Evolutionary conservation across 352 stramenopile genomes (phyloP).

Genomic region (Pythium rishiriense): DNA sequence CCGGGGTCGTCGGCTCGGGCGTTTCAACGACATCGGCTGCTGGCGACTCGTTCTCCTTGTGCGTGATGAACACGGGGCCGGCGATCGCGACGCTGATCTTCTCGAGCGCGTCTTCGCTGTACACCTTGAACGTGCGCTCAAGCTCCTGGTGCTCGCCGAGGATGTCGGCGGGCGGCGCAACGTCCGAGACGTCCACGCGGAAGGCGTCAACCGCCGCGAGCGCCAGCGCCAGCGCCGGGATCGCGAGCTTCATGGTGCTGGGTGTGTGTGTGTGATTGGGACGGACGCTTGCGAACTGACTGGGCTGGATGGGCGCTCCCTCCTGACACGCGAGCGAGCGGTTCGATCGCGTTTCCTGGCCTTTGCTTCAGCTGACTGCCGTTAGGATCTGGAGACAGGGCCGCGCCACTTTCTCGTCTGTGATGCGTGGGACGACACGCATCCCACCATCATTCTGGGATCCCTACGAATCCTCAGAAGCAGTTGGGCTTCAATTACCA

Average conservation of each 20-base stretch:
- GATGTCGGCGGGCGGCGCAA: slow-evolving; percentile 25
- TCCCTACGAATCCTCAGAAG: slow-evolving; percentile 2
- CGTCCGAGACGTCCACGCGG: slow-evolving; percentile 22
- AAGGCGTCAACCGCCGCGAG: slow-evolving; percentile 15
- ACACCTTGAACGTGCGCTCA: slow-evolving; percentile 21
- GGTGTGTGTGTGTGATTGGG: not conserved
- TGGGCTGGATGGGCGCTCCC: not conserved
- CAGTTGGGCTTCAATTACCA: slow-evolving; percentile 6
- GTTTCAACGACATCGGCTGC: not conserved
- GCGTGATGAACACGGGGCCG: slow-evolving; percentile 20
- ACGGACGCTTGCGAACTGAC: slow-evolving; percentile 6
- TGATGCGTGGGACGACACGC: slow-evolving; percentile 12
- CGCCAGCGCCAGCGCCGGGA: slow-evolving; percentile 12
- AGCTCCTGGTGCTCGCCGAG: slow-evolving; percentile 31
- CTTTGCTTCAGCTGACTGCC: slow-evolving; percentile 17
- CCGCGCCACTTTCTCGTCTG: slow-evolving; percentile 11
- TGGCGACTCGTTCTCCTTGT: slow-evolving; percentile 1
- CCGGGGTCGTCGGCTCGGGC: slow-evolving; percentile 9
- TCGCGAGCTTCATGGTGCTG: slow-evolving; percentile 24
- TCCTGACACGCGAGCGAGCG: not conserved
- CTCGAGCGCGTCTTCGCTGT: slow-evolving; percentile 29
- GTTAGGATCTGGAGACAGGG: slow-evolving; percentile 6
- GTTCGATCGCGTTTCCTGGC: slow-evolving; percentile 3
- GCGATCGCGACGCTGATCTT: slow-evolving; percentile 27
- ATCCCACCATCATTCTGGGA: slow-evolving; percentile 7